Evolutionary conservation across 2,329 filamentous ascomycete species (phyloP).

Genomic region (Hymenoscyphus infarciens): DNA sequence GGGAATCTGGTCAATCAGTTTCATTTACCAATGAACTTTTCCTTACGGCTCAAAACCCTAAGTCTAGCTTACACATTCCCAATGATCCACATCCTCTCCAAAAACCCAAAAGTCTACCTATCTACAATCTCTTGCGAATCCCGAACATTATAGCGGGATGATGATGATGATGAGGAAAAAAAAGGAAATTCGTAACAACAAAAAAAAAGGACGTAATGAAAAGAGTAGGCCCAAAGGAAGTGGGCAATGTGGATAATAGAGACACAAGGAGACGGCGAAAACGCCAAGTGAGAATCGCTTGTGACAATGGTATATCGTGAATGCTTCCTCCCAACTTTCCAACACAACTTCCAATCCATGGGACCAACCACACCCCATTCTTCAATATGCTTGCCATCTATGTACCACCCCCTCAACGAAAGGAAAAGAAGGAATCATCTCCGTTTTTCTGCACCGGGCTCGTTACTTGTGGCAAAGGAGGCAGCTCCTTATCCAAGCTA

Average conservation of each 20-base stretch:
- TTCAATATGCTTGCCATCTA: not conserved
- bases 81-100: constrained; percentile 2
- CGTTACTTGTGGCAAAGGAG: constrained; percentile 47
- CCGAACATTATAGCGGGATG: constrained; percentile 4
- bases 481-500: constrained; percentile 58
- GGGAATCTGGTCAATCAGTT: constrained; percentile 7
- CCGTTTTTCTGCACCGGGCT: constrained; percentile 19
- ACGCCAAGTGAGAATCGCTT: constrained; percentile 5
- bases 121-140: constrained; percentile 14
- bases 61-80: constrained; percentile 16
- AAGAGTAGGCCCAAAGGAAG: not conserved
- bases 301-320: constrained; percentile 25
- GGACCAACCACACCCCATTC: not conserved
- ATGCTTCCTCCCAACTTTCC: constrained; percentile 10
- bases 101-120: constrained; percentile 12
- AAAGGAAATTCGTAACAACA: constrained; percentile 16
- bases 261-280: constrained; percentile 13
- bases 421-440: constrained; percentile 9
- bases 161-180: not conserved
- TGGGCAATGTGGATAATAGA: constrained; percentile 8
- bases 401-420: constrained; percentile 3
- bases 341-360: not conserved
- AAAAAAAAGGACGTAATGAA: no score
- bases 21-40: constrained; percentile 12
- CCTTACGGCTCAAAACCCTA: not conserved